phyloP scores from a whole-genome alignment of 345 rosid genomes.

The Camelina neglecta region DNA sequence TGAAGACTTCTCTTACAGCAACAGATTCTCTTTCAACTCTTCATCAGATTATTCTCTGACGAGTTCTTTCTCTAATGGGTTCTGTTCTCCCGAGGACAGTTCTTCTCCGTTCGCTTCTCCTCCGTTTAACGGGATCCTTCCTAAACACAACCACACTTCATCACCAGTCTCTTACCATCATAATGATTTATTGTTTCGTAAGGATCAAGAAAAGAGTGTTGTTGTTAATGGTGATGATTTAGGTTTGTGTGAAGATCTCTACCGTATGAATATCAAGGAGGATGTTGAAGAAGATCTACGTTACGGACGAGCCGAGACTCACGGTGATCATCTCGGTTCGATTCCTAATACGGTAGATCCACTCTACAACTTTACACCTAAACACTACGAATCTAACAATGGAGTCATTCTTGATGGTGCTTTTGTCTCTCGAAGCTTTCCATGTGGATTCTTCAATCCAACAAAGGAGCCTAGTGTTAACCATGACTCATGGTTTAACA shows the following conservation, averaged over 20 bases:
- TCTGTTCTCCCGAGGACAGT: constrained; percentile 46
- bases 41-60: constrained; percentile 49
- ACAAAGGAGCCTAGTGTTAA: constrained; percentile 6
- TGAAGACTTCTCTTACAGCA: constrained; percentile 36
- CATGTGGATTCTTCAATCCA: constrained; percentile 14
- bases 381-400: constrained; percentile 23
- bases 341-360: constrained; percentile 8
- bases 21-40: constrained; percentile 47
- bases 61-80: constrained; percentile 50
- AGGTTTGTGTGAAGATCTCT: constrained; percentile 39
- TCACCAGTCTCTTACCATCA: constrained; percentile 6
- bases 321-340: constrained; percentile 14
- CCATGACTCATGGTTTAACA: constrained; percentile 26
- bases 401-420: neutral
- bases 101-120: constrained; percentile 51
- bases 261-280: constrained; percentile 25
- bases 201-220: constrained; percentile 13
- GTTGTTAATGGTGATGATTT: constrained; percentile 17
- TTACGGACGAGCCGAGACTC: constrained; percentile 15
- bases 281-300: constrained; percentile 23
- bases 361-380: constrained; percentile 5
- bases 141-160: constrained; percentile 15
- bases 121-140: constrained; percentile 9
- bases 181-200: neutral
- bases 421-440: constrained; percentile 24